Base-by-base conservation (phyloP, 768 basidiomycete species). In the Tylopilus plumbeoviolaceoides region DNA sequence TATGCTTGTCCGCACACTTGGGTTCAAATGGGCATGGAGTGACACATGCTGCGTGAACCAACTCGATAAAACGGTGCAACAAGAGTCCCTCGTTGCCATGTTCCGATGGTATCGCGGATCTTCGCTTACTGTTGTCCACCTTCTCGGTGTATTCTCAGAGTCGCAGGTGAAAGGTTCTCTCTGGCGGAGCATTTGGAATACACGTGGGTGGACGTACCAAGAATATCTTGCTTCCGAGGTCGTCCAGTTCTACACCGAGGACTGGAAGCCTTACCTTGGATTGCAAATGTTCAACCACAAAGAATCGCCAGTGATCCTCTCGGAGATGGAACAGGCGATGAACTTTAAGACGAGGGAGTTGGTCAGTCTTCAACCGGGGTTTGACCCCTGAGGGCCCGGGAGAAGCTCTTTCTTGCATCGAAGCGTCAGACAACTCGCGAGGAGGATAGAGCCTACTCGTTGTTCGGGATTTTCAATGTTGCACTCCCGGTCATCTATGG, bases 401-500 rank as follows among this genome's bases (percentile, higher is more conserved):
- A 55, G 23, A 57, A 42, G 38, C 48, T 63, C 1, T 41, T 20
- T 10, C 40, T 54, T 35, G 63, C 62, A 12, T 60, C 62, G 1
- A 39, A 0, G 10, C 47, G 61, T 2, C 30, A 30, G 5, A 56
- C 62, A 9, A 62, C 61, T 1, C 11, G 12, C 5, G 46, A 18
- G 9, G 62, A 60, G 44, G 62, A 62, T 8, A 46, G 23, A 4
- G 54, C 60, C 1, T 63, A 61, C 42, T 62, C 48, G 0, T n/a
- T 63, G 15, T 21, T 59, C 12, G 60, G 57, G 4, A 44, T 63
- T 9, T 52, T 63, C 28, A 39, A 54, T 36, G 46, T 47, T 6
- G 21, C 23, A 1, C 9, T 63, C 5, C 54, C 54, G 1, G 25
- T 62, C 39, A 27, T 31, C 14, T 63, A 63, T 23, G 61, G 60